Base-by-base conservation (phyloP, 139 green algal species). In the Nannochloris sp. region DNA sequence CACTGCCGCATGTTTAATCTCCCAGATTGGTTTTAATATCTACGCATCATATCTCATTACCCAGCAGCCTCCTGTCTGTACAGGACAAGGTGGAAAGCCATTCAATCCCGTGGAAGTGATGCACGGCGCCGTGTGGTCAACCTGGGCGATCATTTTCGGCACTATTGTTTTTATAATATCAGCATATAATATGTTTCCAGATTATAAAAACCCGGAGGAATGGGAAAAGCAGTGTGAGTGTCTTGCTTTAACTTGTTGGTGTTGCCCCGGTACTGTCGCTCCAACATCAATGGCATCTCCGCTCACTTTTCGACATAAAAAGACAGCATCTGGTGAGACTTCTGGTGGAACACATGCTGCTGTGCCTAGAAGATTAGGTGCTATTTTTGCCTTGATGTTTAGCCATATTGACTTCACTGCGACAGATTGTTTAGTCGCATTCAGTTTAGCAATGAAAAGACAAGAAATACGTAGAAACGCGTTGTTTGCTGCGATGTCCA, bases 381-480 rank as follows among this genome's bases (percentile, higher is more conserved):
- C 51, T 47, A 42, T 82, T 7, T 76, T 80, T 33, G 35, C 55
- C n/a, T 54, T 65, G 60, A 61, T 84, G 44, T 74, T 85, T 63
- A 71, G 75, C 2, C 60, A 76, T 55, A 58, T 77, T 2, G 82
- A 89, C 54, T 48, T 84, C 37, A 74, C 67, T 0, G 39, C 75
- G 27, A 76, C 69, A 0, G 82, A 89, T 55, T 29, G 84, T 14
- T 35, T 82, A 29, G 63, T 74, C 7, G 67, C 74, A 4, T 82
- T 84, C 47, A 57, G 76, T 42, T 53, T 86, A 34, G 77, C 61
- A 19, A 63, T 58, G 14, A 61, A 38, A 10, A 67, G 82, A 39
- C 62, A 71, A 24, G n/a, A 15, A 54, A 8, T 54, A n/a, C n/a
- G n/a, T n/a, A n/a, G n/a, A n/a, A n/a, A n/a, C n/a, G 42, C 42